Conservation (phyloP, 2,329 filamentous ascomycete species). For the Nothophaeocryptopus gaeumannii region DNA sequence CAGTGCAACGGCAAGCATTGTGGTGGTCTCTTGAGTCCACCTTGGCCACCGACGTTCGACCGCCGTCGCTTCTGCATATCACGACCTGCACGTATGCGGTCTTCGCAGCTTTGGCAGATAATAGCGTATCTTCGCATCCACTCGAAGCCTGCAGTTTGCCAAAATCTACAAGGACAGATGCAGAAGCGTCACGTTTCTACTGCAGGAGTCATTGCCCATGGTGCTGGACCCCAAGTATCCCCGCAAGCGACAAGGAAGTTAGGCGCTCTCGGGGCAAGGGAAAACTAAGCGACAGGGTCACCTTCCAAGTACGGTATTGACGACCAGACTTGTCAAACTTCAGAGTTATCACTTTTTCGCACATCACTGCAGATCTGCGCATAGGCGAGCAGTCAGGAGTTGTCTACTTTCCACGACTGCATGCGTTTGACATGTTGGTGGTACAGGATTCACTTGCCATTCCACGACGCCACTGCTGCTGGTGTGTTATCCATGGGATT, state of each 20-base stretch:
- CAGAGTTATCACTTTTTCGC: background rate
- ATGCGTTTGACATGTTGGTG: conserved; percentile 9
- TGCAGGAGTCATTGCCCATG: background rate
- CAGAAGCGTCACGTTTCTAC: conserved; percentile 2
- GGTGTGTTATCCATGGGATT: background rate
- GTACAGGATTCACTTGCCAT: background rate
- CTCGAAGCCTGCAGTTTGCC: conserved; percentile 1
- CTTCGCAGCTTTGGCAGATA: no score
- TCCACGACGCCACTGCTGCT: background rate
- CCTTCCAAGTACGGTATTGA: background rate
- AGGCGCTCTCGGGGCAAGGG: background rate
- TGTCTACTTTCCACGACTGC: no score
- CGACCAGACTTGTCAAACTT: background rate
- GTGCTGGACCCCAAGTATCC: background rate
- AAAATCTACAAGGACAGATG: background rate
- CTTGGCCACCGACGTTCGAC: no score
- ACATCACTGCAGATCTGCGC: background rate
- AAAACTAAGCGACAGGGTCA: background rate
- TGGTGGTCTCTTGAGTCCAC: no score
- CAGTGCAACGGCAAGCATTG: no score
- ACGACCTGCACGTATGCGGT: no score
- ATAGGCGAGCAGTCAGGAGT: background rate
- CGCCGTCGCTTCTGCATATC: no score
- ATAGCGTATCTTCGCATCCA: background rate
- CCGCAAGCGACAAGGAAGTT: background rate